Conservation (phyloP, 352 stramenopile genomes). For the Globisporangium iwayamae region DNA sequence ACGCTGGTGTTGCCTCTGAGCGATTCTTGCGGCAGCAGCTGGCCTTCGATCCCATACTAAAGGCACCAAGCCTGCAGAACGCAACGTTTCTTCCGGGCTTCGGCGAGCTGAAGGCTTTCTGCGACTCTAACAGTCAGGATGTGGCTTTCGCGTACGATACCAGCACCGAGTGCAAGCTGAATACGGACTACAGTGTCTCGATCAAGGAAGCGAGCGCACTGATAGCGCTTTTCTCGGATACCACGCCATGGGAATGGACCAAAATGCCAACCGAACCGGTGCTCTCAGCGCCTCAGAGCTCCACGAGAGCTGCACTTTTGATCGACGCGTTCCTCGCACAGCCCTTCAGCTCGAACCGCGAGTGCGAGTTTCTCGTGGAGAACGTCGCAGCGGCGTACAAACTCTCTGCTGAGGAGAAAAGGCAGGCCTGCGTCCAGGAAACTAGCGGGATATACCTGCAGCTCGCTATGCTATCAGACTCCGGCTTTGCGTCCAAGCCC, state of each 20-base stretch:
- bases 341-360: slow-evolving; percentile 26
- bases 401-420: slow-evolving; percentile 15
- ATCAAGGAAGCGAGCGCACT: slow-evolving; percentile 20
- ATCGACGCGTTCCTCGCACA: slow-evolving; percentile 51
- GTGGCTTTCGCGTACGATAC: slow-evolving; percentile 32
- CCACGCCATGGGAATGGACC: slow-evolving; percentile 23
- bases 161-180: slow-evolving; percentile 20
- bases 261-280: background rate
- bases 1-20: slow-evolving; percentile 40
- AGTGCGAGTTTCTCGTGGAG: slow-evolving; percentile 28
- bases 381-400: slow-evolving; percentile 25
- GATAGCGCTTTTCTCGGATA: slow-evolving; percentile 24
- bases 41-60: slow-evolving; percentile 20
- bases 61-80: slow-evolving; percentile 9
- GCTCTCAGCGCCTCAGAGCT: slow-evolving; percentile 13
- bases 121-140: slow-evolving; percentile 24
- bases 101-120: slow-evolving; percentile 45
- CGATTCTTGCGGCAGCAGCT: slow-evolving; percentile 26
- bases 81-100: slow-evolving; percentile 28
- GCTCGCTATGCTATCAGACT: slow-evolving; percentile 25
- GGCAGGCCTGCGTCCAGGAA: slow-evolving; percentile 20
- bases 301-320: slow-evolving; percentile 33
- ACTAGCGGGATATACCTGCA: slow-evolving; percentile 27
- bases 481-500: slow-evolving; percentile 26
- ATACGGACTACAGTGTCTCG: slow-evolving; percentile 22